A percentile compares a stretch with the other conserved stretches of the same genome.
phyloP scores from a whole-genome alignment of 2,329 filamentous ascomycete genomes.

The Claviceps paspali region DNA sequence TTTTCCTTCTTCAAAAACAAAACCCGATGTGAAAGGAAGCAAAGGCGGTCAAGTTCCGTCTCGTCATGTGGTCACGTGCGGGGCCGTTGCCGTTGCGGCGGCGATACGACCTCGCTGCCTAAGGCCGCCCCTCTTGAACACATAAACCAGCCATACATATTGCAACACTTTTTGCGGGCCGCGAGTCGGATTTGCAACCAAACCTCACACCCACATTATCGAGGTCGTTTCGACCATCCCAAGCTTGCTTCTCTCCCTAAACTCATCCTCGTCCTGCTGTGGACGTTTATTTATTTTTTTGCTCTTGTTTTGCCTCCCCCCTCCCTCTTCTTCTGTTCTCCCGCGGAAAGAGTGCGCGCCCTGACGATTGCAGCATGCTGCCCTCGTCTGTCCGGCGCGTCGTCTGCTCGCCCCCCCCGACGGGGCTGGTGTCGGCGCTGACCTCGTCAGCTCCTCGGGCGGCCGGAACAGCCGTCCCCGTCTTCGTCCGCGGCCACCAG shows the following conservation, averaged over 20 bases:
- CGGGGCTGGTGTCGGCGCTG: constrained; percentile 26
- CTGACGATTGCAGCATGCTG: constrained; percentile 28
- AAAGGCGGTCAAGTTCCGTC: too few relatives aligned
- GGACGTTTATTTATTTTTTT: too few relatives aligned
- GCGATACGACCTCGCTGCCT: not conserved
- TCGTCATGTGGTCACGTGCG: too few relatives aligned
- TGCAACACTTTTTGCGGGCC: too few relatives aligned
- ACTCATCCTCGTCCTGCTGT: too few relatives aligned
- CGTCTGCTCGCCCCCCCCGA: constrained; percentile 30
- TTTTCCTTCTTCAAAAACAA: too few relatives aligned
- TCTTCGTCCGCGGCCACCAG: constrained; percentile 30
- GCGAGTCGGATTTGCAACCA: constrained; percentile 7
- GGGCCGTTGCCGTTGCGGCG: too few relatives aligned
- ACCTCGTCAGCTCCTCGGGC: constrained; percentile 25
- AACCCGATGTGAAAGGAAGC: too few relatives aligned
- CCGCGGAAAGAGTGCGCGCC: constrained; percentile 6
- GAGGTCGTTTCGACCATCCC: too few relatives aligned
- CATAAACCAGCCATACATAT: too few relatives aligned
- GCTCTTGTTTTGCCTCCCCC: too few relatives aligned
- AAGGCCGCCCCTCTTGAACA: not conserved
- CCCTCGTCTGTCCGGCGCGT: constrained; percentile 41
- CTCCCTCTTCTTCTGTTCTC: constrained; percentile 5
- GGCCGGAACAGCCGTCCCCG: constrained; percentile 17
- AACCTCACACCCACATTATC: constrained; percentile 15
- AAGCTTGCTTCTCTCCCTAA: too few relatives aligned